phyloP scores from a whole-genome alignment of 441 rosid species.

The Melastoma candidum region DNA sequence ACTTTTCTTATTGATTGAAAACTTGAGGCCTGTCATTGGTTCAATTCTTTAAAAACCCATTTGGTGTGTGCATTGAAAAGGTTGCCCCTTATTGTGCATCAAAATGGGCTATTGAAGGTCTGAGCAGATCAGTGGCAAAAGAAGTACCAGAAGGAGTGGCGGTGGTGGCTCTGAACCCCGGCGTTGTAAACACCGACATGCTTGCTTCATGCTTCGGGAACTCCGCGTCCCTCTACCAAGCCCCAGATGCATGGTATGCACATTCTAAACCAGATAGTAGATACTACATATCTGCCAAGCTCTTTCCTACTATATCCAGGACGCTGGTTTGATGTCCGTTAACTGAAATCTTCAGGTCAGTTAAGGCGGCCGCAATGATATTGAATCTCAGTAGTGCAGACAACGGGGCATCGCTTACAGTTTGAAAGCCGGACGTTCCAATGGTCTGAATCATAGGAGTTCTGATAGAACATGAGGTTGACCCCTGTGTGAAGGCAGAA shows the following conservation, averaged over 20 bases:
- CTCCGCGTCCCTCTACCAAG: constrained; percentile 73
- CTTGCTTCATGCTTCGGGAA: constrained; percentile 81
- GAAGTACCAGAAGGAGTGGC: constrained; percentile 94
- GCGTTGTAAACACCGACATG: constrained; percentile 93
- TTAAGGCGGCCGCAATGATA: constrained; percentile 82
- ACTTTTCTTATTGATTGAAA: no score
- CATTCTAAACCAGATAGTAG: not conserved
- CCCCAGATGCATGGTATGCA: constrained; percentile 77
- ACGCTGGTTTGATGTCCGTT: not conserved
- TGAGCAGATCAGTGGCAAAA: constrained; percentile 88
- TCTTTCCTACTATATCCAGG: not conserved
- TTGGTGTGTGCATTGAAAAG: constrained; percentile 20
- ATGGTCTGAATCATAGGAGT: no score
- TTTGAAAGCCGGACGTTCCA: constrained; percentile 13
- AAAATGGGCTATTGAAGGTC: constrained; percentile 96
- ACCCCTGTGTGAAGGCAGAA: no score
- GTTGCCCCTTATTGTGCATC: constrained; percentile 99
- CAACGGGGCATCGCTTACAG: constrained; percentile 83
- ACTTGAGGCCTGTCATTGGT: no score
- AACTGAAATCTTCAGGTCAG: constrained; percentile 41
- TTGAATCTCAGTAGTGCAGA: constrained; percentile 79
- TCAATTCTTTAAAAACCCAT: not conserved
- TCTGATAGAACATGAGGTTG: no score
- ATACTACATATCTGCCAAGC: not conserved
- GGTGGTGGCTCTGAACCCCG: constrained; percentile 76